Conservation (phyloP, 768 basidiomycete species). For the Suillus discolor region DNA sequence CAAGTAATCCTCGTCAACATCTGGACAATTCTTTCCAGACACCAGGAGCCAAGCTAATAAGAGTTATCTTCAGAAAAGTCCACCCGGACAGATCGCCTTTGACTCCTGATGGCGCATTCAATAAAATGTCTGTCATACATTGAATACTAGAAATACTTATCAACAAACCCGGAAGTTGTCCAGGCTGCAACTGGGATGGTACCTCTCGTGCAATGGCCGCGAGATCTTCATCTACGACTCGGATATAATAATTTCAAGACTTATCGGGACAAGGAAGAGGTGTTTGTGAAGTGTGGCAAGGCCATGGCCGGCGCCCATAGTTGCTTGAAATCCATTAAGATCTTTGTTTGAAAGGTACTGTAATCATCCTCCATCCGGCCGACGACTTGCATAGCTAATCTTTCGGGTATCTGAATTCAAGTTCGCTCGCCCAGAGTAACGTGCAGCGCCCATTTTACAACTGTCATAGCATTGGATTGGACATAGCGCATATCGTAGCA, state of each 20-base stretch:
- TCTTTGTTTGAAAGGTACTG: no score
- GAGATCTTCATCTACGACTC: background rate
- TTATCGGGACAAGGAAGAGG: no score
- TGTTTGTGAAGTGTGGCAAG: no score
- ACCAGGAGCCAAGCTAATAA: no score
- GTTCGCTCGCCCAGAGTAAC: background rate
- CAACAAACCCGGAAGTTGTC: background rate
- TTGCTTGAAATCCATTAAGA: no score
- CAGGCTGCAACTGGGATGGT: background rate
- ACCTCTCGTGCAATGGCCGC: background rate
- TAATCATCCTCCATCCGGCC: no score
- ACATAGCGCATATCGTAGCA: conserved; percentile 28
- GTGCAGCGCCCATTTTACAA: background rate
- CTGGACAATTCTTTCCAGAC: background rate
- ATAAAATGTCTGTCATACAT: background rate
- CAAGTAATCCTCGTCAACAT: background rate
- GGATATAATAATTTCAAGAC: no score
- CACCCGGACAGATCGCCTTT: no score
- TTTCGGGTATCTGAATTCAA: background rate
- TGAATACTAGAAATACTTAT: background rate
- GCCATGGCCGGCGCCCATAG: no score
- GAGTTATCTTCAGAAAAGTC: no score
- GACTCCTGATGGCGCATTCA: no score
- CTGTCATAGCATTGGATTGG: conserved; percentile 13
- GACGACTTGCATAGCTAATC: no score